A percentile compares a stretch with the other conserved stretches of the same genome.
phyloP scores from a whole-genome alignment of 2,329 filamentous ascomycete genomes.

The Calonectria henricotiae region DNA sequence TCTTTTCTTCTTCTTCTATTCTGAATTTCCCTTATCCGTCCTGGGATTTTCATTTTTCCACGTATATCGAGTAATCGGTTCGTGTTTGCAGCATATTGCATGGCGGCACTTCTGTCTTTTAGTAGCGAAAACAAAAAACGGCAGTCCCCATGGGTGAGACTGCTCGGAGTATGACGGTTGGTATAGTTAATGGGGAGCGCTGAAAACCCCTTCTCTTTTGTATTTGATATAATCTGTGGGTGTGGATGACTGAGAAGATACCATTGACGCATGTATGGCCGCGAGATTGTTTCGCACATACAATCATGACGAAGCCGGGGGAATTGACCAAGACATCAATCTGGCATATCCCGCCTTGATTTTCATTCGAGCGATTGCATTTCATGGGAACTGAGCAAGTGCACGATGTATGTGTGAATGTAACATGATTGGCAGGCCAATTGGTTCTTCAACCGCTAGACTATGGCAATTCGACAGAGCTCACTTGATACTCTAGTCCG shows the following conservation, averaged over 20 bases:
- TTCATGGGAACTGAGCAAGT: neutral
- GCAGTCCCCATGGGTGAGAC: slow-evolving; percentile 6
- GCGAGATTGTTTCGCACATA: slow-evolving; percentile 7
- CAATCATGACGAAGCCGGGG: slow-evolving; percentile 16
- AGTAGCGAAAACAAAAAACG: slow-evolving; percentile 23
- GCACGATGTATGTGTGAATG: neutral
- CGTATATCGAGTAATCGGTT: neutral
- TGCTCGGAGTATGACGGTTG: slow-evolving; percentile 18
- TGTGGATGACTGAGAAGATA: slow-evolving; percentile 28
- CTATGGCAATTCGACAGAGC: slow-evolving; percentile 47
- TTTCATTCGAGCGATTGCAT: neutral
- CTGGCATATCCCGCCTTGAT: neutral
- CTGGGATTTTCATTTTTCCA: neutral
- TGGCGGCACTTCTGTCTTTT: slow-evolving; percentile 18
- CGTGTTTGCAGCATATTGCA: slow-evolving; percentile 17
- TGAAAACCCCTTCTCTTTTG: slow-evolving; percentile 16
- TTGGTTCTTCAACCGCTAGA: slow-evolving; percentile 43
- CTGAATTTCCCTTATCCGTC: neutral
- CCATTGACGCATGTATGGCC: slow-evolving; percentile 15
- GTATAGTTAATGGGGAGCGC: neutral
- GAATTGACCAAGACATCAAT: neutral
- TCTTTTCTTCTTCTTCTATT: neutral
- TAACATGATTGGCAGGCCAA: slow-evolving; percentile 35
- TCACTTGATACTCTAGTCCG: slow-evolving; percentile 58
- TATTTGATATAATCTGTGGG: slow-evolving; percentile 25